Evolutionary conservation across 495 filamentous ascomycete genomes (phyloP).

Genomic region (Trichocladium uniseriatum): DNA sequence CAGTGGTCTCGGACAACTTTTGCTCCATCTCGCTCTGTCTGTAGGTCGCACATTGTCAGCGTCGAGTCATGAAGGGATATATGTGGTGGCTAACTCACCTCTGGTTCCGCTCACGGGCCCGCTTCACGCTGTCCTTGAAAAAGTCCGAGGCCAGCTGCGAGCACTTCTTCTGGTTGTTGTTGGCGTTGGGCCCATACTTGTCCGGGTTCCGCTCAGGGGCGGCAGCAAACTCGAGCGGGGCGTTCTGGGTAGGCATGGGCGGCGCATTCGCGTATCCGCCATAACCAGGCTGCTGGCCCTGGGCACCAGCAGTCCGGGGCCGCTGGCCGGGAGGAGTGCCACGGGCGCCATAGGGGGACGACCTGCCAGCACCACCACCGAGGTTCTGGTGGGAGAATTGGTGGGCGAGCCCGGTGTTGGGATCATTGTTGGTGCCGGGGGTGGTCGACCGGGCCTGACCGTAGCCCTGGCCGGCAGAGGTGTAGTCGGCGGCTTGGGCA

Average conservation of each 20-base stretch:
- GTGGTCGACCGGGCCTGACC: slow-evolving; percentile 52
- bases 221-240: slow-evolving; percentile 43
- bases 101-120: slow-evolving; percentile 82
- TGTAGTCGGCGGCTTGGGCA: slow-evolving; percentile 23
- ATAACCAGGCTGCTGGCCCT: slow-evolving; percentile 49
- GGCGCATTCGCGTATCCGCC: slow-evolving; percentile 55
- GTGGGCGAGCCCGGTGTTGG: slow-evolving; percentile 77
- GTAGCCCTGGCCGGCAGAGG: slow-evolving; percentile 29
- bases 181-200: slow-evolving; percentile 52
- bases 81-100: slow-evolving; percentile 52
- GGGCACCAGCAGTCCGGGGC: slow-evolving; percentile 66
- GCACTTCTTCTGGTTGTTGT: slow-evolving; percentile 68
- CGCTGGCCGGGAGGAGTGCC: slow-evolving; percentile 63
- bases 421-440: slow-evolving; percentile 51
- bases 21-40: slow-evolving; percentile 88
- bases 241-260: slow-evolving; percentile 47
- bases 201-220: slow-evolving; percentile 66
- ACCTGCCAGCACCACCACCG: slow-evolving; percentile 53
- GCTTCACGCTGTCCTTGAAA: slow-evolving; percentile 92
- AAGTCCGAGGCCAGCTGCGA: slow-evolving; percentile 73
- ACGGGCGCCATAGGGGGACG: slow-evolving; percentile 56
- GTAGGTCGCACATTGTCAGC: slow-evolving; percentile 7
- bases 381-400: slow-evolving; percentile 98
- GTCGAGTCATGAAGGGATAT: neutral
- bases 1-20: slow-evolving; percentile 60